Conservation (phyloP, 2,329 filamentous ascomycete species). For the Cladosporium sp. region DNA sequence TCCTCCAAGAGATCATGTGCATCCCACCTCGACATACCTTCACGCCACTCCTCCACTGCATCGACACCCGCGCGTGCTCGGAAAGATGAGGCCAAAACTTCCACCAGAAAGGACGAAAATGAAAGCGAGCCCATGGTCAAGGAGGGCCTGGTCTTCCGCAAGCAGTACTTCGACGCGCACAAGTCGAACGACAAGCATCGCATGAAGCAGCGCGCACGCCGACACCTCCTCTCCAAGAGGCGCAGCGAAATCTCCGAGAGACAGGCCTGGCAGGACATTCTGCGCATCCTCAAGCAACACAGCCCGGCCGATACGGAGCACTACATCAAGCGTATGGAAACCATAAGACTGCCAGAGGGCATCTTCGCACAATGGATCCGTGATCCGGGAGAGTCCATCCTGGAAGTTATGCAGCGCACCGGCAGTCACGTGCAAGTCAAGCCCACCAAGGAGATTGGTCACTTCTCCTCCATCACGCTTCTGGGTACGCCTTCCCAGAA, state of each 20-base stretch:
- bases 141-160: background rate
- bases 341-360: constrained; percentile 25
- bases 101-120: background rate
- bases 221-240: background rate
- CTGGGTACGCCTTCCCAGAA: constrained; percentile 26
- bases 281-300: constrained; percentile 23
- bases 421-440: constrained; percentile 31
- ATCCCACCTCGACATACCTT: background rate
- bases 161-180: background rate
- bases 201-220: constrained; percentile 7
- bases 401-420: constrained; percentile 35
- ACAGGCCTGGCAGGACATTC: constrained; percentile 22
- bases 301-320: constrained; percentile 20
- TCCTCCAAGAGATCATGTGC: background rate
- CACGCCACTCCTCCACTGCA: background rate
- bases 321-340: constrained; percentile 26
- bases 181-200: background rate
- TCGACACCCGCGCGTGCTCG: background rate
- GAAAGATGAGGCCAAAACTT: background rate
- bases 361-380: constrained; percentile 18
- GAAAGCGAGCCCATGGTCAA: background rate
- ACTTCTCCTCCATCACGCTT: constrained; percentile 27
- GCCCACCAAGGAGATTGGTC: background rate
- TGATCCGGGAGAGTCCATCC: constrained; percentile 24
- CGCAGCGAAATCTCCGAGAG: background rate